These are phyloP conservation scores for Coelastrella sp. DNA, from an alignment of 139 green algal genomes.

Conservation along the genomic window DNA sequence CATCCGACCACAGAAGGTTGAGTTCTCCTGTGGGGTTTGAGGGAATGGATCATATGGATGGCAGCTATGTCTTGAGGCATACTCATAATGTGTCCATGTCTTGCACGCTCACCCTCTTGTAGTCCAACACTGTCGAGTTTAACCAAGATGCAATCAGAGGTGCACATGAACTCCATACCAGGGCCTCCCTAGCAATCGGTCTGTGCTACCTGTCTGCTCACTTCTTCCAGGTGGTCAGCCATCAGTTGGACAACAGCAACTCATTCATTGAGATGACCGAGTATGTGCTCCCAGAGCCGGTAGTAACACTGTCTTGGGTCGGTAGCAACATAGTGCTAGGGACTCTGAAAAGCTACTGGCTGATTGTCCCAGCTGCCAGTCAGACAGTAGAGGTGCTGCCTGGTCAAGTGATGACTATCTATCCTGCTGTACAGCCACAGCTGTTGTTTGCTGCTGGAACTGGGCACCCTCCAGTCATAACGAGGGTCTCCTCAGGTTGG, in stretches of 20 bases:
- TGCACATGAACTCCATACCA: too few relatives aligned
- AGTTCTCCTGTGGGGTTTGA: too few relatives aligned
- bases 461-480: constrained; percentile 34
- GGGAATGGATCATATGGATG: too few relatives aligned
- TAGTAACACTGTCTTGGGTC: constrained; percentile 47
- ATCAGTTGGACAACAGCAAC: constrained; percentile 58
- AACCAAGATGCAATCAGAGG: too few relatives aligned
- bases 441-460: constrained; percentile 49
- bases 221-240: constrained; percentile 16
- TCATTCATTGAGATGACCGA: constrained; percentile 68
- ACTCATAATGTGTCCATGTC: too few relatives aligned
- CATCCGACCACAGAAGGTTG: too few relatives aligned
- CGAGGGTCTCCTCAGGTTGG: constrained; percentile 14
- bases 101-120: too few relatives aligned
- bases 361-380: constrained; percentile 5
- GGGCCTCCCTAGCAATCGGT: too few relatives aligned
- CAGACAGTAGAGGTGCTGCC: constrained; percentile 43
- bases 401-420: constrained; percentile 51
- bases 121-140: too few relatives aligned
- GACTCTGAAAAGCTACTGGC: constrained; percentile 51
- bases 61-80: too few relatives aligned
- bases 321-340: constrained; percentile 59
- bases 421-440: constrained; percentile 49
- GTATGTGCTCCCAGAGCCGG: constrained; percentile 54
- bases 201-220: too few relatives aligned